Evolutionary conservation across 2,329 filamentous ascomycete genomes (phyloP).

Genomic region (Sporothrix pallida): DNA sequence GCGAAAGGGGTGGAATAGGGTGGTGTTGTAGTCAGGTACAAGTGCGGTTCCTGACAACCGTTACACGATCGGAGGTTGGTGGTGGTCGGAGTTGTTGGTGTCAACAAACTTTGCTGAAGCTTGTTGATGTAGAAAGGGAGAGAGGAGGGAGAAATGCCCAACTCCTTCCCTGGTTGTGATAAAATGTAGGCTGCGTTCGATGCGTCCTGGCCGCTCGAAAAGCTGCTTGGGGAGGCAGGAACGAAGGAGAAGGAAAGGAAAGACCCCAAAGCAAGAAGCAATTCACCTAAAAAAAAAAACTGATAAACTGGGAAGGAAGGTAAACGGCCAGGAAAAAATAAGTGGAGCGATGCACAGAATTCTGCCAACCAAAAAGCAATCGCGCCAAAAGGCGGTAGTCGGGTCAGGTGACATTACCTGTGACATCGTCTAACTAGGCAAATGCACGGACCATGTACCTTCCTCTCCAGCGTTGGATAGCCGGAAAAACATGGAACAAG

Average conservation of each 20-base stretch:
- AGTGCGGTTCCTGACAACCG: background rate
- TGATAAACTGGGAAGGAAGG: constrained; percentile 27
- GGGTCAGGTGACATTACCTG: background rate
- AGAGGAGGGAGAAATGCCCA: background rate
- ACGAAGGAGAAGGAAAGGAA: constrained; percentile 8
- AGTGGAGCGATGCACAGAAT: constrained; percentile 27
- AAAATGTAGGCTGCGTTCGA: background rate
- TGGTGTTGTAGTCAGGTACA: background rate
- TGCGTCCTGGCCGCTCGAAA: constrained; percentile 19
- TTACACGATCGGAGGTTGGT: background rate
- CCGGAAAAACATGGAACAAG: constrained; percentile 38
- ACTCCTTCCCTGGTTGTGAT: background rate
- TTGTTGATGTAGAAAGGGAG: background rate
- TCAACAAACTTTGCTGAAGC: background rate
- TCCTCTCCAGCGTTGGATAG: background rate
- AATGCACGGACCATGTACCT: constrained; percentile 31
- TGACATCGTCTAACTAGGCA: background rate
- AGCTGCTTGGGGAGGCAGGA: constrained; percentile 13
- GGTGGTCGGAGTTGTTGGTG: background rate
- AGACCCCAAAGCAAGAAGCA: background rate
- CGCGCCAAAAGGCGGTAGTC: constrained; percentile 23
- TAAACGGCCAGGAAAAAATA: constrained; percentile 4
- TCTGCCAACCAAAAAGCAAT: constrained; percentile 28
- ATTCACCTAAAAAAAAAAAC: constrained; percentile 24
- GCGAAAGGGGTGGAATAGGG: background rate